These are phyloP conservation scores for Rosa hybrid DNA, from an alignment of 331 rosid species.

Conservation along the genomic window DNA sequence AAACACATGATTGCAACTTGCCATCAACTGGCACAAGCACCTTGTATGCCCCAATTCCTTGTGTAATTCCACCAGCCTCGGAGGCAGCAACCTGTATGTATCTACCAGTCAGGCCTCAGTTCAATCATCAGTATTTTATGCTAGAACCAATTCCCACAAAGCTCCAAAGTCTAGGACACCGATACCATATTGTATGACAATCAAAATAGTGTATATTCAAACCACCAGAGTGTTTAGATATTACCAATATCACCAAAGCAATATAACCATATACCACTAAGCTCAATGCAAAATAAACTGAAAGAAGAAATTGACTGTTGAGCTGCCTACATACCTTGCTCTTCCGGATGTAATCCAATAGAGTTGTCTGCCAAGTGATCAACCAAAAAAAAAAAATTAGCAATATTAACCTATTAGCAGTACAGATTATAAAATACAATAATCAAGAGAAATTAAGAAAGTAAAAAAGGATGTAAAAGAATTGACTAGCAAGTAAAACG, in stretches of 20 bases:
- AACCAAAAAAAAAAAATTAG: constrained; percentile 35
- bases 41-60: constrained; percentile 96
- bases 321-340: constrained; percentile 70
- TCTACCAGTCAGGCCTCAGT: constrained; percentile 31
- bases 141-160: constrained; percentile 16
- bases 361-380: constrained; percentile 77
- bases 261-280: constrained; percentile 12
- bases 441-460: neutral
- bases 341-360: constrained; percentile 86
- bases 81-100: constrained; percentile 88
- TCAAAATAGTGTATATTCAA: neutral
- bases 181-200: neutral
- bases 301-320: constrained; percentile 25
- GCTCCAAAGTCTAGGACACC: constrained; percentile 20
- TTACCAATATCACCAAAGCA: neutral
- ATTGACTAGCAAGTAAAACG: constrained; percentile 23
- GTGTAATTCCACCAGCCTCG: constrained; percentile 99
- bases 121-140: constrained; percentile 19
- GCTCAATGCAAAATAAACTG: constrained; percentile 16
- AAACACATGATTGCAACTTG: constrained; percentile 78
- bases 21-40: constrained; percentile 90
- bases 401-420: neutral
- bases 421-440: constrained; percentile 3
- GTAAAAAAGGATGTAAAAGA: constrained; percentile 9
- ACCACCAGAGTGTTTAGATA: neutral